Base-by-base conservation (phyloP, 139 green algal genomes). In the Picochlorum sp. region DNA sequence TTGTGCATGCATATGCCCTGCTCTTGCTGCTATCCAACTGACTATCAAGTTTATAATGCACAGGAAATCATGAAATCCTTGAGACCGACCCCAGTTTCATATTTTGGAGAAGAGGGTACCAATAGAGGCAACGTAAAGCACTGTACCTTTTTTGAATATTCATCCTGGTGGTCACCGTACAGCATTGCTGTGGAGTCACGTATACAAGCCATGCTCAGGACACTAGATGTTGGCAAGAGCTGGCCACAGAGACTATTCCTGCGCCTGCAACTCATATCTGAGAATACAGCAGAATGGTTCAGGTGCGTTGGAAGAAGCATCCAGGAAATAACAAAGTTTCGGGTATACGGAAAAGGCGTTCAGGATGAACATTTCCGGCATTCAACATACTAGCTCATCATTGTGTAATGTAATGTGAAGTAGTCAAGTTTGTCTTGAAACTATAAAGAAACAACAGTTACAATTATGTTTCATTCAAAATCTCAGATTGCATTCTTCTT, bases 111-210 rank as follows among this genome's bases (percentile, higher is more conserved):
- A 12, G 25, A 30, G 20, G 35, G 26, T 24, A 36, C 35, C 35
- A 64, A 18, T 28, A 37, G 57, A 37, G 57, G 57, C 3, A 64
- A 59, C 36, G 57, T 37, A 28, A 24, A 20, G 20, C 24, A 58
- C 22, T 40, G 59, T 40, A 64, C 57, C 14, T 64, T 52, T 32
- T 64, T 53, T 20, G 44, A 53, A 22, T 53, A 53, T 53, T 33
- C 22, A 5, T 20, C 26, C n/a, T 53, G 44, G 44, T 53, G 24
- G 20, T 33, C 22, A 12, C 20, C 24, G 56, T 33, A 52, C 24
- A 26, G 47, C 32, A 51, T 25, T 56, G 29, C 29, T 31, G 13
- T 35, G 29, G 18, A 37, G 29, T 16, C 43, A n/a, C 28, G 47
- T 55, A 36, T 50, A 20, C 8, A 35, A 9, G 20, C 56, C 20